Conservation (phyloP, 1,284 basidiomycete species). For the Sanghuangporus baumii region DNA sequence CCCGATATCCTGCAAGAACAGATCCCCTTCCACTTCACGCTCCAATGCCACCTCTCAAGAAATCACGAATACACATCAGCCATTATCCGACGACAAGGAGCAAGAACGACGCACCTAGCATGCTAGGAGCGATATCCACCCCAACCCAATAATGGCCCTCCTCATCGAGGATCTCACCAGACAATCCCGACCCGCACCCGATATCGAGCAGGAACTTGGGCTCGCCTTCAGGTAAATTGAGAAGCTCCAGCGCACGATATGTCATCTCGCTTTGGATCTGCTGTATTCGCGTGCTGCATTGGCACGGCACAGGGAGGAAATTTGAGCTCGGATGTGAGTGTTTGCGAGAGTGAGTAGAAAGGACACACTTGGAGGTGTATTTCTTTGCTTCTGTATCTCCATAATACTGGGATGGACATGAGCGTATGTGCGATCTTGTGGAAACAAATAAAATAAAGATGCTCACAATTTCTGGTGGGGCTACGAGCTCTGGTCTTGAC, state of each 20-base stretch:
- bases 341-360: conserved; percentile 1
- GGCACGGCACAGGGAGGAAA: conserved; percentile 1
- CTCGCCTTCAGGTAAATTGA: conserved; percentile 71
- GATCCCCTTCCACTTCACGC: conserved; percentile 88
- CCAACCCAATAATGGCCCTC: conserved; percentile 94
- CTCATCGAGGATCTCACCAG: conserved; percentile 94
- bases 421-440: conserved; percentile 15
- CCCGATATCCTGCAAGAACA: conserved; percentile 90
- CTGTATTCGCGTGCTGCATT: conserved; percentile 83
- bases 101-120: conserved; percentile 66
- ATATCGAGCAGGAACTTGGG: conserved; percentile 90
- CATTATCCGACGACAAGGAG: conserved; percentile 55
- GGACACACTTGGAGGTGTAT: conserved; percentile 87
- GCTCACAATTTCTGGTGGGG: conserved; percentile 93
- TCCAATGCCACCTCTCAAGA: conserved; percentile 85
- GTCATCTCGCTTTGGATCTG: conserved; percentile 99
- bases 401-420: conserved; percentile 70
- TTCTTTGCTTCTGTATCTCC: conserved; percentile 93
- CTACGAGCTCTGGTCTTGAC: conserved; percentile 94
- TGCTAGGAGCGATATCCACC: conserved; percentile 93
- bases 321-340: not conserved
- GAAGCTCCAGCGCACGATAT: conserved; percentile 87
- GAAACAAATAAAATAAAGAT: too few relatives aligned
- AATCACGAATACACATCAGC: conserved; percentile 36
- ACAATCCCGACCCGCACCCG: conserved; percentile 97